Evolutionary conservation across 1,284 basidiomycete species (phyloP).

Genomic region (Cryptococcus wingfieldii): DNA sequence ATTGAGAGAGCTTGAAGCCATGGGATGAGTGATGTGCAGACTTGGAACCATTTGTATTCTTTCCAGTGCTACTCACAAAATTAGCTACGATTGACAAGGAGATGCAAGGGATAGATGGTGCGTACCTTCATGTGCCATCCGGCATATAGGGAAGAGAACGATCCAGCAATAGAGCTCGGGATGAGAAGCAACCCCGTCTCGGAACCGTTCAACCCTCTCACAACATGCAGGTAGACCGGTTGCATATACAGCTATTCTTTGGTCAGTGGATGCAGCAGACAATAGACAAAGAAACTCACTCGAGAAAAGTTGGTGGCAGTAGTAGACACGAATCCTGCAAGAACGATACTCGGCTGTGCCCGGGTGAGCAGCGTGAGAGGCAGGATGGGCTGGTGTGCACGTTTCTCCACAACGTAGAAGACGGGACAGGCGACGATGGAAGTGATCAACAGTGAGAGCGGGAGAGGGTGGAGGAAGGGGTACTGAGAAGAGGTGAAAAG

Average conservation of each 20-base stretch:
- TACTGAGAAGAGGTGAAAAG: slow-evolving; percentile 26
- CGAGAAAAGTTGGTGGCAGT: slow-evolving; percentile 23
- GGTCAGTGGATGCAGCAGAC: background rate
- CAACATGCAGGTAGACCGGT: slow-evolving; percentile 34
- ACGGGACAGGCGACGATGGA: slow-evolving; percentile 14
- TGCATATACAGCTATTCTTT: slow-evolving; percentile 25
- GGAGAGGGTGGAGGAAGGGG: slow-evolving; percentile 21
- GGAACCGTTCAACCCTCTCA: slow-evolving; percentile 23
- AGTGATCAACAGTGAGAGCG: slow-evolving; percentile 14
- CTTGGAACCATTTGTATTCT: slow-evolving; percentile 34
- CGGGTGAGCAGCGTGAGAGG: slow-evolving; percentile 24
- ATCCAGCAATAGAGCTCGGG: slow-evolving; percentile 24
- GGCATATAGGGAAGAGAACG: slow-evolving; percentile 27
- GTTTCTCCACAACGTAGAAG: slow-evolving; percentile 24
- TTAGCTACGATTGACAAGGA: background rate
- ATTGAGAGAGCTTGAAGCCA: slow-evolving; percentile 27
- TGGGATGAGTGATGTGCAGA: slow-evolving; percentile 19
- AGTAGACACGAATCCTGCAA: slow-evolving; percentile 20
- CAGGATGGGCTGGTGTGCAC: slow-evolving; percentile 28
- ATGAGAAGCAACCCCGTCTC: slow-evolving; percentile 28
- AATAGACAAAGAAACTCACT: slow-evolving; percentile 10
- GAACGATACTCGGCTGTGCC: slow-evolving; percentile 20
- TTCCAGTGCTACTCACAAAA: slow-evolving; percentile 16
- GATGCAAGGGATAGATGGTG: background rate
- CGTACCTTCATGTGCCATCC: slow-evolving; percentile 33